Percentiles rank a stretch among this genome's conserved stretches.
These are phyloP conservation scores for Protea cynaroides DNA, from an alignment of 164 flowering plant species.

Conservation along the genomic window DNA sequence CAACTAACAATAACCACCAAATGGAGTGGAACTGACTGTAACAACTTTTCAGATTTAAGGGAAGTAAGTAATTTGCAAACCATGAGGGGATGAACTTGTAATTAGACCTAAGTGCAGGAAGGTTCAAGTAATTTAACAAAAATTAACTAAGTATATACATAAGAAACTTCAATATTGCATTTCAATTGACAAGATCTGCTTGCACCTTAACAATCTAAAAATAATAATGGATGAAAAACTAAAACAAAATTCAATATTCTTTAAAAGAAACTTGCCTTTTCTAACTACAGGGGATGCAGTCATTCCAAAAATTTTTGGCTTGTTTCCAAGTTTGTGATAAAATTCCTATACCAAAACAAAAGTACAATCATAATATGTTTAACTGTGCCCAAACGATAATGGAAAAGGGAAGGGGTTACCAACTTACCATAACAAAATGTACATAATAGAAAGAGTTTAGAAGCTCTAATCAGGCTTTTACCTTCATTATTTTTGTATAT, in stretches of 20 bases:
- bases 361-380: conserved; percentile 2
- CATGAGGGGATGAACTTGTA: too few species aligned
- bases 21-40: too few species aligned
- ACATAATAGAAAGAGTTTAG: neutral
- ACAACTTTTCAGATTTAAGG: too few species aligned
- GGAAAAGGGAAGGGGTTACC: neutral
- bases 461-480: conserved; percentile 11
- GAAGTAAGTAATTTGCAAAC: too few species aligned
- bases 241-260: neutral
- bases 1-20: too few species aligned
- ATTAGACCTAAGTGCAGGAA: too few species aligned
- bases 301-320: conserved; percentile 89
- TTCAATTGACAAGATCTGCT: neutral
- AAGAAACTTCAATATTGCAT: neutral
- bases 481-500: conserved; percentile 86
- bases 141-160: neutral
- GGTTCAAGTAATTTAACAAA: too few species aligned
- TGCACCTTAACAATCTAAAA: neutral
- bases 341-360: conserved; percentile 51
- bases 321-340: conserved; percentile 46
- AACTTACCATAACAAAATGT: neutral
- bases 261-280: conserved; percentile 46
- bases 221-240: neutral
- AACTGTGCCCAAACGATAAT: neutral
- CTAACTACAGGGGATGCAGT: conserved; percentile 74